Percentiles rank a stretch among this genome's conserved stretches.
These are phyloP conservation scores for Capsicum chinense DNA, from an alignment of 257 asterid genomes.

Conservation along the genomic window DNA sequence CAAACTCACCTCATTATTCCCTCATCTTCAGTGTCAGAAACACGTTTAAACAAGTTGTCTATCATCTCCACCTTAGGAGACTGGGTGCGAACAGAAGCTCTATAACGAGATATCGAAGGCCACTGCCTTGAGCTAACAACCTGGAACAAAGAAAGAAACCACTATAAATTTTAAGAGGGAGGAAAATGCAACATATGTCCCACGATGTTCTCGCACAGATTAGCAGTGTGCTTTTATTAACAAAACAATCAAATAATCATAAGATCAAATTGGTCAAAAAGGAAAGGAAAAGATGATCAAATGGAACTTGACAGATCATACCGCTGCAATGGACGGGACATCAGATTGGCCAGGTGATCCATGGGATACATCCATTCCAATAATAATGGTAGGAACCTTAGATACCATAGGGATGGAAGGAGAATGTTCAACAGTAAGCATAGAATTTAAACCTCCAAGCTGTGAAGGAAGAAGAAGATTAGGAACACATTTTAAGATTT, in stretches of 20 bases:
- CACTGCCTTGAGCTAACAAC: slow-evolving; percentile 97
- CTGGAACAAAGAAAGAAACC: slow-evolving; percentile 35
- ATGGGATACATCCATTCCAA: slow-evolving; percentile 97
- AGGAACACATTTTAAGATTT: not conserved
- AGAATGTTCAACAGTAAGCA: slow-evolving; percentile 63
- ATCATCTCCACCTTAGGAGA: slow-evolving; percentile 92
- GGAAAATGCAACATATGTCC: not conserved
- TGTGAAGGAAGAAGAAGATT: slow-evolving; percentile 34
- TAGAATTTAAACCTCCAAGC: slow-evolving; percentile 90
- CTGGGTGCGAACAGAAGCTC: slow-evolving; percentile 93
- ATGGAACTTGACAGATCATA: slow-evolving; percentile 31
- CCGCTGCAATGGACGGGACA: slow-evolving; percentile 95
- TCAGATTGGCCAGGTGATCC: slow-evolving; percentile 99
- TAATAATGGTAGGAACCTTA: slow-evolving; percentile 72
- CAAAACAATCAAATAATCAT: not conserved
- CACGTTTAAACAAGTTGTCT: slow-evolving; percentile 68
- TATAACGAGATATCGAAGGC: slow-evolving; percentile 82
- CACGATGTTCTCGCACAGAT: not conserved
- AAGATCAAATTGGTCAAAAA: not conserved
- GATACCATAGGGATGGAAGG: slow-evolving; percentile 75
- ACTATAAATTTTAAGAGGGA: not conserved
- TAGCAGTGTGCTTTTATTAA: not conserved
- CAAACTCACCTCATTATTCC: slow-evolving; percentile 73
- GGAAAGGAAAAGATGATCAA: not conserved
- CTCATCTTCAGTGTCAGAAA: slow-evolving; percentile 76